Percentiles rank a stretch among this genome's conserved stretches.
Evolutionary conservation across 805 yeast genomes (phyloP).

Genomic region (Pichia scutulata): DNA sequence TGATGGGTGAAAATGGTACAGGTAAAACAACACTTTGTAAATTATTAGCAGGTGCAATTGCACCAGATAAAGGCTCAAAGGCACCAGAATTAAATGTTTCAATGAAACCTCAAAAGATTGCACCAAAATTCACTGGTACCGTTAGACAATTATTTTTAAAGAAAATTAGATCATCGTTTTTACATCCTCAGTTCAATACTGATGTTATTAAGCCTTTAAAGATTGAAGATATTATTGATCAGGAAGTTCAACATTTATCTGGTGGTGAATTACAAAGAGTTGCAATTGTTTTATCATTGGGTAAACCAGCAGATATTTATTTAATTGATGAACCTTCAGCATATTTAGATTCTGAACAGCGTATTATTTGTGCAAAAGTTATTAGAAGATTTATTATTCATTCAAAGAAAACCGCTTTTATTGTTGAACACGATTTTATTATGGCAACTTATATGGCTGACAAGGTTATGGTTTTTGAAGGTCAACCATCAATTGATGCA

Average conservation of each 20-base stretch:
- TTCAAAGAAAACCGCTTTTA: conserved; percentile 96
- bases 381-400: conserved; percentile 94
- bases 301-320: conserved; percentile 92
- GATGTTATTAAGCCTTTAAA: conserved; percentile 94
- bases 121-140: conserved; percentile 98
- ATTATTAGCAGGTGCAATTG: conserved; percentile 84
- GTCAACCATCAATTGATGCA: conserved; percentile 82
- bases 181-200: conserved; percentile 96
- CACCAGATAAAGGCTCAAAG: conserved; percentile 74
- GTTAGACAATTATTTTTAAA: conserved; percentile 96
- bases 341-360: conserved; percentile 97
- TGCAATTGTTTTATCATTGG: conserved; percentile 91
- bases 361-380: conserved; percentile 97
- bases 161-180: conserved; percentile 88
- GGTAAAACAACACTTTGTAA: conserved; percentile 98
- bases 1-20: conserved; percentile 99
- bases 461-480: conserved; percentile 97
- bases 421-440: conserved; percentile 99
- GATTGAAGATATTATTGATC: conserved; percentile 91
- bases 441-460: conserved; percentile 99
- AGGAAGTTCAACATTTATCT: conserved; percentile 93
- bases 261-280: conserved; percentile 99
- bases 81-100: conserved; percentile 87
- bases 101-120: conserved; percentile 98
- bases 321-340: conserved; percentile 99